phyloP scores from a whole-genome alignment of 495 filamentous ascomycete species.

The Halenospora varia region DNA sequence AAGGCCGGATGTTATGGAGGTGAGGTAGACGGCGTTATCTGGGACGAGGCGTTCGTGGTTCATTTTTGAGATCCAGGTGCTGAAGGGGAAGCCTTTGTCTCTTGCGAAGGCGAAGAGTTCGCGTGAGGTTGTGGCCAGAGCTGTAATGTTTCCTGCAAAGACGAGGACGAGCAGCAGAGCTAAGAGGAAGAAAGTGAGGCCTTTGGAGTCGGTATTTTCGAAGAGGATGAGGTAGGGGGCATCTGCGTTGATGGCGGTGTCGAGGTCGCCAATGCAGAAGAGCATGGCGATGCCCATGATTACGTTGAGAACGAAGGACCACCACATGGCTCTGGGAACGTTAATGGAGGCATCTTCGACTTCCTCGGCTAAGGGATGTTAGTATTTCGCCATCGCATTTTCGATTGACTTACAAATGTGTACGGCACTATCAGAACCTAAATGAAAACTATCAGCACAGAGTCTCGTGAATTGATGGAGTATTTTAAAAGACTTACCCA shows the following conservation, averaged over 20 bases:
- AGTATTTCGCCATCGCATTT: too few relatives aligned
- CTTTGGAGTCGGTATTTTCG: slow-evolving; percentile 37
- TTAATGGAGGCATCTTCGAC: slow-evolving; percentile 37
- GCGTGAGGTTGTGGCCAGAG: slow-evolving; percentile 46
- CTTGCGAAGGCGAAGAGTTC: slow-evolving; percentile 49
- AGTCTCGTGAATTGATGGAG: not conserved
- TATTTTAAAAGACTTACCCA: slow-evolving; percentile 28
- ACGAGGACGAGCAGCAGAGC: slow-evolving; percentile 39
- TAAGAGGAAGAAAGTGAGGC: slow-evolving; percentile 37
- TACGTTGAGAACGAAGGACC: slow-evolving; percentile 36
- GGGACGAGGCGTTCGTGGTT: slow-evolving; percentile 45
- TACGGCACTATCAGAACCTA: slow-evolving; percentile 9
- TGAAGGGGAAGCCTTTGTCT: slow-evolving; percentile 36
- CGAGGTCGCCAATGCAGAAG: slow-evolving; percentile 37
- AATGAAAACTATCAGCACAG: not conserved
- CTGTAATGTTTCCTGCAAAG: slow-evolving; percentile 39
- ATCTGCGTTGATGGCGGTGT: slow-evolving; percentile 33
- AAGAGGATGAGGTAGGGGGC: slow-evolving; percentile 50
- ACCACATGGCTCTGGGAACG: slow-evolving; percentile 41
- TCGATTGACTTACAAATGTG: too few relatives aligned
- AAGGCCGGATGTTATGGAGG: slow-evolving; percentile 43
- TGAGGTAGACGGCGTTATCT: slow-evolving; percentile 47
- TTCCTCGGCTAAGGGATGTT: too few relatives aligned
- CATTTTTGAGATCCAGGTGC: slow-evolving; percentile 22
- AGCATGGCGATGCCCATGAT: slow-evolving; percentile 35